Conservation (phyloP, 1,139 yeast genomes). For the Nakaseomyces delphensis region DNA sequence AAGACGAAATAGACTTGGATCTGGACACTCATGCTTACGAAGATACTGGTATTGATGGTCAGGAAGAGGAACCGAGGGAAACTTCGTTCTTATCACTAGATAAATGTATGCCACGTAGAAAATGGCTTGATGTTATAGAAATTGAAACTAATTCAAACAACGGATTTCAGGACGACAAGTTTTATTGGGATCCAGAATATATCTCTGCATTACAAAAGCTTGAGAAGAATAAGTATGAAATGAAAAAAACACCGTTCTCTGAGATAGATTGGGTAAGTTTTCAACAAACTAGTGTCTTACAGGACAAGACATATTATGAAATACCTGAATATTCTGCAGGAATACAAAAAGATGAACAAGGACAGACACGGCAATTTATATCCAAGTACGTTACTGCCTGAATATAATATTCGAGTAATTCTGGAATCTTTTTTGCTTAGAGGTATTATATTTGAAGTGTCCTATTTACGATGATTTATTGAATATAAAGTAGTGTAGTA, state of each 20-base stretch:
- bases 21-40: constrained; percentile 21
- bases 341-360: constrained; percentile 12
- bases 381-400: neutral
- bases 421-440: too few species aligned
- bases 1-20: constrained; percentile 38
- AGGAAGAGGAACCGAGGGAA: constrained; percentile 7
- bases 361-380: constrained; percentile 13
- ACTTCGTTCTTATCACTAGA: constrained; percentile 76
- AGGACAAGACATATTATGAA: constrained; percentile 15
- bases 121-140: constrained; percentile 41
- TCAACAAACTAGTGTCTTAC: neutral
- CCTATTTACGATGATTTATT: constrained; percentile 2
- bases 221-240: constrained; percentile 9
- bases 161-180: constrained; percentile 15
- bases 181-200: constrained; percentile 39
- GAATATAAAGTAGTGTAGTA: neutral
- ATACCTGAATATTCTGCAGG: constrained; percentile 12
- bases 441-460: neutral
- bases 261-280: constrained; percentile 9
- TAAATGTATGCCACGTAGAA: constrained; percentile 61
- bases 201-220: constrained; percentile 38
- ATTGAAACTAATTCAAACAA: constrained; percentile 32
- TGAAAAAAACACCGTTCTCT: constrained; percentile 3
- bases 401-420: too few species aligned
- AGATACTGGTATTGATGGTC: constrained; percentile 10